Base-by-base conservation (phyloP, 768 basidiomycete species). In the Boletales sp. region DNA sequence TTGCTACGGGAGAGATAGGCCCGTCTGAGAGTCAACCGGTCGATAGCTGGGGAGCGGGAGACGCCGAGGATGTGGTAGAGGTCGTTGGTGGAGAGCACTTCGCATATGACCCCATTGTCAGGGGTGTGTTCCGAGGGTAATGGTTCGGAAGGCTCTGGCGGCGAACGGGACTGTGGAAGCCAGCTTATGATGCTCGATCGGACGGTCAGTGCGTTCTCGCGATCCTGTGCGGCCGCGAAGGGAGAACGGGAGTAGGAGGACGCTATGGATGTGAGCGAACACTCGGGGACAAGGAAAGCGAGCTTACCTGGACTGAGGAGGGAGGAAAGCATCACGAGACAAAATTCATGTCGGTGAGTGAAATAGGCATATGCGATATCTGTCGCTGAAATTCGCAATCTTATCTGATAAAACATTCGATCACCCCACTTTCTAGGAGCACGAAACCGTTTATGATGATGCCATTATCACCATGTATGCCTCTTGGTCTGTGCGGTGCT, bases 1-100 rank as follows among this genome's bases (percentile, higher is more conserved):
- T 75, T 78, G 64, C 88, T 90, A 30, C 90, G 74, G 0, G 77
- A 71, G 45, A 94, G 79, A 66, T 91, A 94, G 17, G 87, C 88
- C 21, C 88, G 74, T 37, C 91, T 69, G 34, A 92, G 76, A 32
- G 82, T 67, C 53, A 81, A 69, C 53, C 77, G 79, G 64, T 91
- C 87, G 34, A 82, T 69, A 30, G 61, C 60, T 0, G 74, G 65
- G 8, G 71, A 71, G 53, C 76, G 78, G 18, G 74, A 58, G 6
- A 90, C 67, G 5, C 89, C 90, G 8, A 94, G 78, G 29, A 92
- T 82, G 21, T 74, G 69, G 65, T 92, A 91, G 34, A 91, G 75
- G 65, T 89, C 80, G 48, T 86, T 78, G 55, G 74, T 76, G 19
- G 74, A 66, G 21, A 89, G 74, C 19, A 91, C 78, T 8, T 78